Evolutionary conservation across 805 yeast genomes (phyloP).

Genomic region (Wickerhamomyces hampshirensis): DNA sequence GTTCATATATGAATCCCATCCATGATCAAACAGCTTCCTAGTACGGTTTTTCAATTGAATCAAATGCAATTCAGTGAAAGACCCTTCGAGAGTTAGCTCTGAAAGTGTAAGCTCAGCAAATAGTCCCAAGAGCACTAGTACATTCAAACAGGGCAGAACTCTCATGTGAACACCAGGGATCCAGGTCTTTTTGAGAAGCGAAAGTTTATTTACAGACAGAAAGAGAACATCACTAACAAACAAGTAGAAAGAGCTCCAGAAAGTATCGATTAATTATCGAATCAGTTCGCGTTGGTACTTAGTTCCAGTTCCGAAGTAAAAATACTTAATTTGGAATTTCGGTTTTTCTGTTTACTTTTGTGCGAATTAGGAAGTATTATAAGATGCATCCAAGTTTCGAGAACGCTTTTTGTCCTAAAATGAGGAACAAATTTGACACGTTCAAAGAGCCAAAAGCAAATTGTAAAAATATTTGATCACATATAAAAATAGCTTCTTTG

Average conservation of each 20-base stretch:
- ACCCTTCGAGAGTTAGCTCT: slow-evolving; percentile 7
- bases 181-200: too few relatives aligned
- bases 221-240: too few relatives aligned
- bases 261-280: too few relatives aligned
- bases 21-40: slow-evolving; percentile 59
- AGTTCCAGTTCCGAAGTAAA: neutral
- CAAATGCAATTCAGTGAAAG: slow-evolving; percentile 26
- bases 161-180: too few relatives aligned
- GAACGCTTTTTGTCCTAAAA: neutral
- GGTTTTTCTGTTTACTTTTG: slow-evolving; percentile 5
- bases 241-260: too few relatives aligned
- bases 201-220: too few relatives aligned
- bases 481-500: too few relatives aligned
- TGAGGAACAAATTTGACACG: neutral
- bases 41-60: slow-evolving; percentile 39
- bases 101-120: too few relatives aligned
- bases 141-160: too few relatives aligned
- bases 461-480: too few relatives aligned
- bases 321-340: neutral
- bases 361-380: slow-evolving; percentile 2
- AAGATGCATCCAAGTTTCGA: neutral
- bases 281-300: neutral
- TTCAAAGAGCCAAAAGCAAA: neutral
- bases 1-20: slow-evolving; percentile 63
- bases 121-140: too few relatives aligned